Evolutionary conservation across 2,329 filamentous ascomycete genomes (phyloP).

Genomic region (Paraphoma chrysanthemicola): DNA sequence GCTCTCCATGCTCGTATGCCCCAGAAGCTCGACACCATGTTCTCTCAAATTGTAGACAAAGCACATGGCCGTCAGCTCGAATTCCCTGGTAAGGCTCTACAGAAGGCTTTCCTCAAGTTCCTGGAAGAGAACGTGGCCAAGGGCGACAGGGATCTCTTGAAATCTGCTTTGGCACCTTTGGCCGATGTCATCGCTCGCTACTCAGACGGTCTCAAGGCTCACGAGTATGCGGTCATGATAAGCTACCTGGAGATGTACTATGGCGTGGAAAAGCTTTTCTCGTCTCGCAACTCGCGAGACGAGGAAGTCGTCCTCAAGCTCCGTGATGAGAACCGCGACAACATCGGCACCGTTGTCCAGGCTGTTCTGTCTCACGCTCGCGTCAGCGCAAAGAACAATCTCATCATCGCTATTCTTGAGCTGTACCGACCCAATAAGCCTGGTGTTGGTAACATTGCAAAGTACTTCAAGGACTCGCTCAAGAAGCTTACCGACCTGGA

Average conservation of each 20-base stretch:
- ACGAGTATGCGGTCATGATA: conserved; percentile 85
- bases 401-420: conserved; percentile 88
- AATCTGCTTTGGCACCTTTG: conserved; percentile 75
- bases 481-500: conserved; percentile 91
- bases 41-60: conserved; percentile 86
- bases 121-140: conserved; percentile 82
- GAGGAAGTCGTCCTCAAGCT: conserved; percentile 94
- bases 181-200: conserved; percentile 81
- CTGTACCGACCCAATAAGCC: conserved; percentile 96
- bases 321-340: conserved; percentile 95
- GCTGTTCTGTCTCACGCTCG: conserved; percentile 93
- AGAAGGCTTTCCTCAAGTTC: conserved; percentile 86
- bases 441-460: conserved; percentile 83
- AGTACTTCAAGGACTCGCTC: conserved; percentile 82
- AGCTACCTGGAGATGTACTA: conserved; percentile 82
- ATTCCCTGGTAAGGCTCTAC: conserved; percentile 88
- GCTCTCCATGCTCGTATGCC: conserved; percentile 98
- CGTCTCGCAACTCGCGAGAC: conserved; percentile 81
- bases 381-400: conserved; percentile 90
- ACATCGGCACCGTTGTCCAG: conserved; percentile 82
- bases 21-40: conserved; percentile 82
- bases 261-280: conserved; percentile 85
- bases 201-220: conserved; percentile 84
- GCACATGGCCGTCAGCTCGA: conserved; percentile 79
- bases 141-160: conserved; percentile 76